phyloP scores from a whole-genome alignment of 2,329 filamentous ascomycete genomes.

The Monosporascus sp. region DNA sequence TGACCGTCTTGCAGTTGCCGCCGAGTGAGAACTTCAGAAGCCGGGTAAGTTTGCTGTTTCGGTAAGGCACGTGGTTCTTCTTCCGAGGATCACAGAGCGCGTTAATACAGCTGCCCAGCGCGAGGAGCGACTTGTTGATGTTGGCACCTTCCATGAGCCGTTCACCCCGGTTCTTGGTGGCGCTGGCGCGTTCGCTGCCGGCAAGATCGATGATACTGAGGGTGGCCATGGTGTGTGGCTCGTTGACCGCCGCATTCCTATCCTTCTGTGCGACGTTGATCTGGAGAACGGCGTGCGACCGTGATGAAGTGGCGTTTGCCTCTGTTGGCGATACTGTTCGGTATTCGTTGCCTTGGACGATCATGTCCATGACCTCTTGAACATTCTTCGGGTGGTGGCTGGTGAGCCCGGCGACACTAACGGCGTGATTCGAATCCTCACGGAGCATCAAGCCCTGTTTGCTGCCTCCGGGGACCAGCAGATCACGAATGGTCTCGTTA shows the following conservation, averaged over 20 bases:
- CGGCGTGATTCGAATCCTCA: conserved; percentile 89
- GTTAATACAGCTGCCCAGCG: conserved; percentile 95
- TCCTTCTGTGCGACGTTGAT: conserved; percentile 96
- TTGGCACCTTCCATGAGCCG: conserved; percentile 90
- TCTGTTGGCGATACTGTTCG: conserved; percentile 95
- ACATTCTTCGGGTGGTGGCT: conserved; percentile 90
- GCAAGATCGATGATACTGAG: conserved; percentile 97
- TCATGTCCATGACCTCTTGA: conserved; percentile 98
- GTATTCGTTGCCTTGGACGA: conserved; percentile 88
- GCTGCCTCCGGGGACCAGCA: conserved; percentile 79
- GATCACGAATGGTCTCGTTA: conserved; percentile 95
- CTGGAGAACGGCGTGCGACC: conserved; percentile 94
- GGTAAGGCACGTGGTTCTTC: conserved; percentile 90
- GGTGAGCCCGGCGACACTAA: conserved; percentile 84
- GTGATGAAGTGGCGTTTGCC: conserved; percentile 94
- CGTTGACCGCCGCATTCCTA: conserved; percentile 83
- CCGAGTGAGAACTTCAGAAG: conserved; percentile 95
- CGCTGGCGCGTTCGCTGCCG: conserved; percentile 91
- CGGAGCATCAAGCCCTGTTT: conserved; percentile 85
- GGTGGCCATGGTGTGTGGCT: conserved; percentile 97
- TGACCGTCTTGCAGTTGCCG: conserved; percentile 97
- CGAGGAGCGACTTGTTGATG: conserved; percentile 97
- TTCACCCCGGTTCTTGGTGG: conserved; percentile 93
- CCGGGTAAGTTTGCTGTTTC: conserved; percentile 94
- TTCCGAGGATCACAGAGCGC: conserved; percentile 91